A percentile compares a stretch with the other conserved stretches of the same genome.
Evolutionary conservation across 2,329 filamentous ascomycete genomes (phyloP).

Genomic region (Xylariomycetidae sp.): DNA sequence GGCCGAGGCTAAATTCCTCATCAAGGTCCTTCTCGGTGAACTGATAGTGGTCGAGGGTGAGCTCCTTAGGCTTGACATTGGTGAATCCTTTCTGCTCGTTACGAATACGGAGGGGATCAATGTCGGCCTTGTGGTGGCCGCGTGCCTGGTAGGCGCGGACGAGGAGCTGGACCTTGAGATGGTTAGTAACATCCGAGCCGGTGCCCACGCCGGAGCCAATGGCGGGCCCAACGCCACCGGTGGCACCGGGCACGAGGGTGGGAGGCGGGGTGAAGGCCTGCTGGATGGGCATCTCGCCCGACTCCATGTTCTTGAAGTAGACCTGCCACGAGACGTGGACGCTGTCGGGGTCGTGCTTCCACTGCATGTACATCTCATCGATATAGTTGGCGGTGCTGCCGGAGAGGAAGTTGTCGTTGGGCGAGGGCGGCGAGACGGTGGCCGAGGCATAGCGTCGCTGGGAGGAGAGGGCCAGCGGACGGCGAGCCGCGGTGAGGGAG

Average conservation of each 20-base stretch:
- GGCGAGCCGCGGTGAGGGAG: slow-evolving; percentile 40
- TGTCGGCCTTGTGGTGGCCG: slow-evolving; percentile 96
- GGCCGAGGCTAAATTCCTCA: slow-evolving; percentile 83
- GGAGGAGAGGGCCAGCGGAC: slow-evolving; percentile 42
- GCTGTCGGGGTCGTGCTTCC: slow-evolving; percentile 87
- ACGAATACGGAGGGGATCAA: slow-evolving; percentile 91
- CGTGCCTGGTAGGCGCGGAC: slow-evolving; percentile 97
- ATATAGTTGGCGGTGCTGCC: slow-evolving; percentile 98
- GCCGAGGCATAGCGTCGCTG: slow-evolving; percentile 52
- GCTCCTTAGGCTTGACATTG: slow-evolving; percentile 83
- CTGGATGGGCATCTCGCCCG: slow-evolving; percentile 93
- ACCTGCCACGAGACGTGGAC: slow-evolving; percentile 98
- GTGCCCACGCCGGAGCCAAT: slow-evolving; percentile 58
- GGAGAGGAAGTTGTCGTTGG: slow-evolving; percentile 93
- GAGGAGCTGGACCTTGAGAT: slow-evolving; percentile 95
- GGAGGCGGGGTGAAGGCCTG: slow-evolving; percentile 95
- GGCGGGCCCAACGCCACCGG: slow-evolving; percentile 70
- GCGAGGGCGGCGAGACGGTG: slow-evolving; percentile 56
- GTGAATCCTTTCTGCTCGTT: slow-evolving; percentile 78
- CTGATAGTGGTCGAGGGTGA: slow-evolving; percentile 87
- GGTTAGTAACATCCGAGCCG: slow-evolving; percentile 83
- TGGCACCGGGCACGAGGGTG: slow-evolving; percentile 77
- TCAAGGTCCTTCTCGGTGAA: slow-evolving; percentile 94
- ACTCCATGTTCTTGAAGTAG: slow-evolving; percentile 99
- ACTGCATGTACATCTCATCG: slow-evolving; percentile 98